Evolutionary conservation across 2,329 filamentous ascomycete species (phyloP), one percentile per base, ranked within the genome.

Genomic region (Coniochaeta sp.): DNA sequence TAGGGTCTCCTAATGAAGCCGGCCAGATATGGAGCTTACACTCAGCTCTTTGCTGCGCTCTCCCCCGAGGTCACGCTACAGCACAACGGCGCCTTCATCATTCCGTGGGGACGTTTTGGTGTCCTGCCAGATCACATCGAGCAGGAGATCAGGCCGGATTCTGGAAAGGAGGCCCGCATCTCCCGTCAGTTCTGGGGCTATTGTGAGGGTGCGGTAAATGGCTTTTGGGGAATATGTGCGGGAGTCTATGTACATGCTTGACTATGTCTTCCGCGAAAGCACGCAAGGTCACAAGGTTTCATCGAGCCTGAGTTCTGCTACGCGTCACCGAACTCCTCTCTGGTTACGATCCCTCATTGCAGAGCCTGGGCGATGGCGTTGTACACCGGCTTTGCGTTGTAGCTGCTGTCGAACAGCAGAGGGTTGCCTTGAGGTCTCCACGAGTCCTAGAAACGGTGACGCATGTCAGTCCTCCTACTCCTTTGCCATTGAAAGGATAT

Each of bases 331-430:
- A 32, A 32, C 8, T 14, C 30, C 14, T 9, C n/a, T n/a, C n/a
- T n/a, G n/a, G n/a, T n/a, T n/a, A n/a, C 16, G 5, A 27, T 48
- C 6, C 18, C 31, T 32, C 60, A 67, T 59, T 64, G 60, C 51
- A 73, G 58, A 22, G 66, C 67, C 46, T 63, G 60, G 52, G 69
- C 70, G 22, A 77, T 65, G 45, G 75, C 72, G 48, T 65, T 74
- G 60, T 81, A 81, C 1, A 74, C 74, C 1, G 72, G 56, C 70
- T 81, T 81, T 40, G 77, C 71, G 56, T 67, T 65, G 60, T 70
- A 82, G 63, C 66, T 73, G 58, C 62, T 58, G 65, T 82, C 77
- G 57, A 78, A 82, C 12, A 83, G 68, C 12, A 82, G 69, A 4
- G 78, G 78, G 60, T 69, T 78, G 45, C 65, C 71, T 49, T 64